Evolutionary conservation across 176 grass and related monocot genomes (phyloP).

Genomic region (Bolboschoenus planiculmis): DNA sequence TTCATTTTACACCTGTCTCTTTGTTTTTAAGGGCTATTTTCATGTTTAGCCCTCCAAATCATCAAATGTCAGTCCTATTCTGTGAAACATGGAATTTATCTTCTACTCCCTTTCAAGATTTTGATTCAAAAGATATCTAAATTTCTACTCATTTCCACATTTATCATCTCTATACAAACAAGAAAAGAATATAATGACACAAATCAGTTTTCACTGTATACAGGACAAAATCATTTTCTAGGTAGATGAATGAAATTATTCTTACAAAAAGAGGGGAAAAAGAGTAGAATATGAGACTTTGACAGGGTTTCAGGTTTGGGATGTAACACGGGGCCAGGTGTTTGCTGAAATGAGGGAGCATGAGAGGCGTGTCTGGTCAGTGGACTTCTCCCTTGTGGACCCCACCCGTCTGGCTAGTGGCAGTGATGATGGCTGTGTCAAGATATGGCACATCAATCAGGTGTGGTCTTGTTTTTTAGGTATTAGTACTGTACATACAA

Average conservation of each 20-base stretch:
- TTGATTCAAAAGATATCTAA: neutral
- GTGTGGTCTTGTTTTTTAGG: slow-evolving; percentile 15
- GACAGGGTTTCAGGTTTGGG: slow-evolving; percentile 72
- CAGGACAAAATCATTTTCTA: neutral
- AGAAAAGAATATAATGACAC: neutral
- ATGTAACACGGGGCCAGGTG: slow-evolving; percentile 84
- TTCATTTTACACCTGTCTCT: neutral
- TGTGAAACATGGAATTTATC: neutral
- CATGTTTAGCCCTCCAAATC: neutral
- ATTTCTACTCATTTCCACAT: neutral
- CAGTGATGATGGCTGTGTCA: slow-evolving; percentile 89
- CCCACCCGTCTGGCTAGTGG: slow-evolving; percentile 94
- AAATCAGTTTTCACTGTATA: neutral
- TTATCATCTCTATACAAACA: neutral
- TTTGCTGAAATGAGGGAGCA: slow-evolving; percentile 96
- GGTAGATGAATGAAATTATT: neutral
- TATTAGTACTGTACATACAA: neutral
- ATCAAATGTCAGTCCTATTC: neutral
- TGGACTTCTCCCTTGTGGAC: slow-evolving; percentile 89
- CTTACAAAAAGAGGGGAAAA: neutral
- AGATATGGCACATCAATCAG: slow-evolving; percentile 99
- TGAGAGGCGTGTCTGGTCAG: slow-evolving; percentile 91
- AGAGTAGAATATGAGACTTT: slow-evolving; percentile 14
- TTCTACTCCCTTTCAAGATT: neutral
- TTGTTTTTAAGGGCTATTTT: neutral